Base-by-base conservation (phyloP, 1,139 yeast species). In the Zygosaccharomyces sapae region DNA sequence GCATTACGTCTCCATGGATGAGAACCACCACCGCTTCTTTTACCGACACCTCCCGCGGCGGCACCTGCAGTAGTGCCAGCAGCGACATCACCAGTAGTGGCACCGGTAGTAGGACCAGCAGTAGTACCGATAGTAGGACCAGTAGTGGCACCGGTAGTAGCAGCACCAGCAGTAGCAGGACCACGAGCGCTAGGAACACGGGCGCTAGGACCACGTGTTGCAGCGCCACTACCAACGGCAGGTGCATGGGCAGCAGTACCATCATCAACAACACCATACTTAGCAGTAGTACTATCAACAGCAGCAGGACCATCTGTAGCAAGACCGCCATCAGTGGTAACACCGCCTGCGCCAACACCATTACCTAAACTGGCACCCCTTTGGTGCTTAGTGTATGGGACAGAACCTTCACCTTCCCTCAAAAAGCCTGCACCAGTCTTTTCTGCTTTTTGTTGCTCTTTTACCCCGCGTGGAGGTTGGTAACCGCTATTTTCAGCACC, bases 401-500 rank as follows among this genome's bases (percentile, higher is more conserved):
- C 27, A 7, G 12, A 30, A 30, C 31, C 18, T 18, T 37, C 31
- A n/a, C 16, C 30, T 10, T 20, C 33, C 20, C 13, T 37, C 19
- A 24, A 20, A 19, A 30, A 30, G 10, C 12, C 36, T 33, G 9
- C 36, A 18, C 36, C 36, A n/a, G 12, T 12, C 5, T 33, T 12
- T 5, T 27, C 31, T 10, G 12, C 10, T 12, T 27, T 27, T 8
- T 27, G 31, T 4, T 27, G 31, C 16, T 24, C 42, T 18, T 31
- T 39, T 10, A 10, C 59, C 22, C 55, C 52, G 13, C 51, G 48
- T 6, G 57, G 38, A 19, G 58, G 56, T 43, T 62, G 67, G 45
- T 59, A 59, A 1, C 68, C 68, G 42, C 59, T 58, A 37, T 64
- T 63, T 43, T 63, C 63, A 16, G 57, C 56, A 10, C 67, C 62